A percentile compares a stretch with the other conserved stretches of the same genome.
These are phyloP conservation scores for Begonia peltatifolia DNA, from an alignment of 306 rosid species.

Conservation along the genomic window DNA sequence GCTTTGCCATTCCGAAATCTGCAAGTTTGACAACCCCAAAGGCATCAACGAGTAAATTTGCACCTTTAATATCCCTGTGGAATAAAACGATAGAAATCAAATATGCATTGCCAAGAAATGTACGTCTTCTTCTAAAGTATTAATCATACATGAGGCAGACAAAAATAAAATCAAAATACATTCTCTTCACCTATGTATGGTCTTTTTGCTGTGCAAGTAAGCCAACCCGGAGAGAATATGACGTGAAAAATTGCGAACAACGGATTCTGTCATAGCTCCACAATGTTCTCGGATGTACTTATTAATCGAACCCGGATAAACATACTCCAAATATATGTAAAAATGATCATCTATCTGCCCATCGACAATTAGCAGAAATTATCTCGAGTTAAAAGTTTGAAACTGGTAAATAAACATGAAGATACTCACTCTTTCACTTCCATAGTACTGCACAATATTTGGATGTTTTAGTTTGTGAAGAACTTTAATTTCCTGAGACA, in stretches of 20 bases:
- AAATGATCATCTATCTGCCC: conserved; percentile 58
- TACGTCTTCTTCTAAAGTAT: background rate
- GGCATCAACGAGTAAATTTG: conserved; percentile 81
- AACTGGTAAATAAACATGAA: conserved; percentile 1
- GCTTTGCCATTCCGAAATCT: conserved; percentile 93
- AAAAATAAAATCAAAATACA: background rate
- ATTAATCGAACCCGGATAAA: conserved; percentile 72
- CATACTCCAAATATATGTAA: conserved; percentile 83
- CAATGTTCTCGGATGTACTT: conserved; percentile 60
- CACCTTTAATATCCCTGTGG: conserved; percentile 90
- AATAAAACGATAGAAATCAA: conserved; percentile 7
- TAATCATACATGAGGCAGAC: background rate
- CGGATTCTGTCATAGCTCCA: conserved; percentile 70
- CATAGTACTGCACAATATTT: conserved; percentile 80
- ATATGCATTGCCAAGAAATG: background rate
- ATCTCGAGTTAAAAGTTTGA: conserved; percentile 2
- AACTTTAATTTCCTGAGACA: conserved; percentile 71
- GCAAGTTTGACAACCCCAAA: conserved; percentile 85
- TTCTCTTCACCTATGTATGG: conserved; percentile 62
- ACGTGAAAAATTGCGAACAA: conserved; percentile 71
- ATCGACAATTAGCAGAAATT: conserved; percentile 4
- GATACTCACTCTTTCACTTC: conserved; percentile 67
- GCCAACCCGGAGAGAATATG: conserved; percentile 80
- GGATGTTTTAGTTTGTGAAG: conserved; percentile 63
- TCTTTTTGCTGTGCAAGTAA: conserved; percentile 55